Evolutionary conservation across 176 grass and related monocot species (phyloP).

Genomic region (Triticum timopheevii): DNA sequence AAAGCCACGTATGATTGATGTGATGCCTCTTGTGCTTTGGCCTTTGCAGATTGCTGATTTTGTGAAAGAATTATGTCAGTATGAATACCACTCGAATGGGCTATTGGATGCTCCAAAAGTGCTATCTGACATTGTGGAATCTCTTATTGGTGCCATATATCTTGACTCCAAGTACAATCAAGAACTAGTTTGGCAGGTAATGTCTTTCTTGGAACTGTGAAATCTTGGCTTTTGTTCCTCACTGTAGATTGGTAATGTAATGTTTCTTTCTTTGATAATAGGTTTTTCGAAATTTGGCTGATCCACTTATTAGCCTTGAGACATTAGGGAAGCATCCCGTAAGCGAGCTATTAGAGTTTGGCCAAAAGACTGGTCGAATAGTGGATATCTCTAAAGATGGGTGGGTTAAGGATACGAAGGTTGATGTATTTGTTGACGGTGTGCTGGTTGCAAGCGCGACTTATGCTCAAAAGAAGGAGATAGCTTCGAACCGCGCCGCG

Average conservation of each 20-base stretch:
- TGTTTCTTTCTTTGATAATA: conserved; percentile 16
- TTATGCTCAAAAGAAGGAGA: conserved; percentile 65
- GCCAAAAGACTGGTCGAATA: conserved; percentile 41
- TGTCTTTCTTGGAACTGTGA: neutral
- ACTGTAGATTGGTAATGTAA: neutral
- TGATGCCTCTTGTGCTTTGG: neutral
- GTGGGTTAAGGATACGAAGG: conserved; percentile 44
- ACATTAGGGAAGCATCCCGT: conserved; percentile 69
- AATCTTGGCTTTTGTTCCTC: neutral
- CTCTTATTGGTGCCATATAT: conserved; percentile 69
- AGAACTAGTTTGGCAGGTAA: conserved; percentile 62
- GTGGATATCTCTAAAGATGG: conserved; percentile 45
- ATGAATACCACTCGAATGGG: conserved; percentile 64
- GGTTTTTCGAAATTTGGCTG: conserved; percentile 58
- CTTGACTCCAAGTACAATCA: conserved; percentile 45
- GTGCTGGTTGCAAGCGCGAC: conserved; percentile 40
- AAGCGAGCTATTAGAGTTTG: conserved; percentile 61
- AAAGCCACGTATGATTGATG: neutral
- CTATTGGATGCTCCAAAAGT: conserved; percentile 65
- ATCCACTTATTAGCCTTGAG: conserved; percentile 53
- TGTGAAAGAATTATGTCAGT: conserved; percentile 47
- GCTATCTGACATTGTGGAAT: conserved; percentile 64
- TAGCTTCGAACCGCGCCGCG: conserved; percentile 60
- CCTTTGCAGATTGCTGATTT: conserved; percentile 53
- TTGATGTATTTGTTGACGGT: conserved; percentile 57